Percentiles rank a stretch among this genome's conserved stretches.
Evolutionary conservation across 2,329 filamentous ascomycete genomes (phyloP).

Genomic region (Aspergillus sp.): DNA sequence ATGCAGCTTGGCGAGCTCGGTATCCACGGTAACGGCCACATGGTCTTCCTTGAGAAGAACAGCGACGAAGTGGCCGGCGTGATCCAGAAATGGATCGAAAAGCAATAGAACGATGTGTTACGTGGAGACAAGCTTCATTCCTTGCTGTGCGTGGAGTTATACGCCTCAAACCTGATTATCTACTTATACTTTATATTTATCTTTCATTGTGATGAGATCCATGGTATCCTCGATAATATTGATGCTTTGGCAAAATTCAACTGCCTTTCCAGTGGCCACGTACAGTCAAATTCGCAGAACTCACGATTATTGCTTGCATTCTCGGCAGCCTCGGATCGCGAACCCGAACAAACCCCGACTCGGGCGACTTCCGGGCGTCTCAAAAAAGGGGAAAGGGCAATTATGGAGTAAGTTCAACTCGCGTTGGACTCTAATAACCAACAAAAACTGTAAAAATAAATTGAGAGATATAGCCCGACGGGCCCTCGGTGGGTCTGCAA

Average conservation of each 20-base stretch:
- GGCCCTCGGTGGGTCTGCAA: neutral
- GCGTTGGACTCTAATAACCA: neutral
- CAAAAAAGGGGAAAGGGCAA: neutral
- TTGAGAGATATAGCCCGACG: neutral
- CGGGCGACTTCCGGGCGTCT: neutral
- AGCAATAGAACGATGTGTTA: neutral
- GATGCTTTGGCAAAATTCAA: neutral
- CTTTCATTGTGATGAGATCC: neutral
- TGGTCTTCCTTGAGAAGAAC: constrained; percentile 37
- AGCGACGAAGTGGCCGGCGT: constrained; percentile 18
- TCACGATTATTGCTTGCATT: too few relatives aligned
- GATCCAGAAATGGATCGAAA: constrained; percentile 13
- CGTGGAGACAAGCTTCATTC: too few relatives aligned
- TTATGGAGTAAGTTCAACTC: neutral
- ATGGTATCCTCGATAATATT: neutral
- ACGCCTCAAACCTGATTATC: too few relatives aligned
- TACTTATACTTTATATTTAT: neutral
- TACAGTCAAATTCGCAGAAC: too few relatives aligned
- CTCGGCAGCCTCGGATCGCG: neutral
- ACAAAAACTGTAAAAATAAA: neutral
- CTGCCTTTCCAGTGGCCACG: too few relatives aligned
- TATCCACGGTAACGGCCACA: constrained; percentile 56
- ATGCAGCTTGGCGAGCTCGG: constrained; percentile 45
- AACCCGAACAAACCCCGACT: neutral
- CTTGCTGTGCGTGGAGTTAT: too few relatives aligned